Base-by-base conservation (phyloP, 83 land plant species). In the Picea abies region DNA sequence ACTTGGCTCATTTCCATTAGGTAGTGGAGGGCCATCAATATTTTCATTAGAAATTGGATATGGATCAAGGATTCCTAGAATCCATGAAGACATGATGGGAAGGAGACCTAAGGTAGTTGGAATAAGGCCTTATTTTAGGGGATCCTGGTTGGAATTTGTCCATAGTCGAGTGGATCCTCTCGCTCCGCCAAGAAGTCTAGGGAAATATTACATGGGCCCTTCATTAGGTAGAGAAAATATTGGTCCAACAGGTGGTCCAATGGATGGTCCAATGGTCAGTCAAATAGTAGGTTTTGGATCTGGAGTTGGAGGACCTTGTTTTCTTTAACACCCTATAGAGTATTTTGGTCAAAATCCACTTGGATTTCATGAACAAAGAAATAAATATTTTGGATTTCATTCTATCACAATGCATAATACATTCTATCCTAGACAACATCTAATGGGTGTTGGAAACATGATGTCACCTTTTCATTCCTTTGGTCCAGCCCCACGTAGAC, bases 131-230 rank as follows among this genome's bases (percentile, higher is more conserved):
- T 1, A 32, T 32, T 32, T 32, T 32, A 32, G 1, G 35, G 35
- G 35, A 32, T 32, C 35, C 35, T 0, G 35, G 35, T 32, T 32
- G 2, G 64, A 82, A 76, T 86, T 80, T 87, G 88, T 80, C 26
- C 85, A 82, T 3, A 87, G 23, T 73, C 83, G 79, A 70, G 52
- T 84, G 65, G 89, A 85, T 84, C 63, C 83, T 19, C 77, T 90
- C 8, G 64, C 61, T 84, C 82, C 84, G 10, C 60, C 52, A 47
- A 71, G 88, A 82, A 92, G 90, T 83, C 92, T 92, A n/a, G 84
- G 72, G 67, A 87, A 88, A 75, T 90, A 89, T 67, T 83, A 16
- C 37, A 32, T 56, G 29, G 56, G 63, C 23, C 4, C 64, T 41
- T 64, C 70, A 23, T 65, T 80, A 76, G 85, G 91, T 76, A 71